Evolutionary conservation across 1,284 basidiomycete species (phyloP), one percentile per base, ranked within the genome.

Genomic region (Irpex sp.): DNA sequence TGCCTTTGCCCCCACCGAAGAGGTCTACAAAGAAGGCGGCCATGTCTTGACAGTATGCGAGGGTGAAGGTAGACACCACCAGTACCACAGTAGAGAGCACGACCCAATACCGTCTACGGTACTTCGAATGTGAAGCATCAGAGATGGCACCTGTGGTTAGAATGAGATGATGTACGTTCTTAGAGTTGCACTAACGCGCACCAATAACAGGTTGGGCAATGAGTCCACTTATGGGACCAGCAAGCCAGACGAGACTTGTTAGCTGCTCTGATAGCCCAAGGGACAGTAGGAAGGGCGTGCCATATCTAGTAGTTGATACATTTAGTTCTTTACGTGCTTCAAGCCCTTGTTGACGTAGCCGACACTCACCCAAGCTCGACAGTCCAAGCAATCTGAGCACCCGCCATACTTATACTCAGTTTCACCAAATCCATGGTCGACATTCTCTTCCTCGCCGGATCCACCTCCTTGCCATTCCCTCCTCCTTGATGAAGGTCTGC

Each of bases 171-270:
- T 11, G 33, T 31, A 49, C 54, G 51, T 58, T 35, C 58, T 47
- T 50, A 21, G 39, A n/a, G 21, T 9, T 61, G 26, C 49, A 21
- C 19, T 6, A 19, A 56, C 8, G 71, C 82, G 65, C 69, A 88
- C 94, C 97, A 67, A 99, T 96, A 64, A 98, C 82, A 17, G 97
- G 97, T 74, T 99, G 97, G 4, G 95, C 95, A 61, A 99, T 81
- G 55, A 99, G 81, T 5, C 97, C 97, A 62, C 92, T 94, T 63
- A 98, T 91, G 7, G 95, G 95, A 4, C 96, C 97, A 35, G 97
- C 97, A 53, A 99, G 84, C 97, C 97, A 99, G 35, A 99, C 97
- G 13, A 98, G 82, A 61, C 93, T 93, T 4, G 97, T 98, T 33
- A 94, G 80, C 70, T 94, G 88, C 72, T 97, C 95, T 1, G 93